These are phyloP conservation scores for Amoebophrya sp. DNA, from an alignment of 169 alveolate species.

Conservation along the genomic window DNA sequence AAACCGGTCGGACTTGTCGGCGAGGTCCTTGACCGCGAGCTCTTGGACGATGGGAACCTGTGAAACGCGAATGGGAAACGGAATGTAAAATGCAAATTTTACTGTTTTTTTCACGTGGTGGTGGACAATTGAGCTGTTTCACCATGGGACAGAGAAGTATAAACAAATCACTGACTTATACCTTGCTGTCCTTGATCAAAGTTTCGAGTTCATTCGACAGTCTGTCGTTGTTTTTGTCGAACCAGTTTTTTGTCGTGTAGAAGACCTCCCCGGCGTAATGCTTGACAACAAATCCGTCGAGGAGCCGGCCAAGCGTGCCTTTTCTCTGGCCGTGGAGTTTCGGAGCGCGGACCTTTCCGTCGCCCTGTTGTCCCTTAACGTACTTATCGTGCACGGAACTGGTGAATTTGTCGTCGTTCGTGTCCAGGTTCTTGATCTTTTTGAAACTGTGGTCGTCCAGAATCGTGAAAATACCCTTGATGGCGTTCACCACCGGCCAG, in stretches of 20 bases:
- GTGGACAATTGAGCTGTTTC: too few relatives aligned
- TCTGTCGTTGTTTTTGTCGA: constrained; percentile 33
- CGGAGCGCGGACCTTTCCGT: not conserved
- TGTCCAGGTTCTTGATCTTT: not conserved
- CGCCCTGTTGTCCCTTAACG: not conserved
- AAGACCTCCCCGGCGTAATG: constrained; percentile 34
- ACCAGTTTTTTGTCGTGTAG: constrained; percentile 26
- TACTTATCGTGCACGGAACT: not conserved
- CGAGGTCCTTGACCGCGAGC: not conserved
- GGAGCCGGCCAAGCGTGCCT: not conserved
- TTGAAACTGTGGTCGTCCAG: not conserved
- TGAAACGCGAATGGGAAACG: not conserved
- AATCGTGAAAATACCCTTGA: not conserved
- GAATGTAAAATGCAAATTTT: not conserved
- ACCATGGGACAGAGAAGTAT: too few relatives aligned
- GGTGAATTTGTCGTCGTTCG: not conserved
- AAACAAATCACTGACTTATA: too few relatives aligned
- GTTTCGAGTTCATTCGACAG: constrained; percentile 19
- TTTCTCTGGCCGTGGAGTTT: not conserved
- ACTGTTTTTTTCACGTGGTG: too few relatives aligned
- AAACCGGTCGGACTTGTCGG: constrained; percentile 7
- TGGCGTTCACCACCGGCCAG: not conserved
- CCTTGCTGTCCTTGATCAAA: not conserved
- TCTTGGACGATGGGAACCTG: not conserved
- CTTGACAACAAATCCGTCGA: constrained; percentile 19